Conservation (phyloP, 1,284 basidiomycete genomes). For the Rhodotorula sp. region DNA sequence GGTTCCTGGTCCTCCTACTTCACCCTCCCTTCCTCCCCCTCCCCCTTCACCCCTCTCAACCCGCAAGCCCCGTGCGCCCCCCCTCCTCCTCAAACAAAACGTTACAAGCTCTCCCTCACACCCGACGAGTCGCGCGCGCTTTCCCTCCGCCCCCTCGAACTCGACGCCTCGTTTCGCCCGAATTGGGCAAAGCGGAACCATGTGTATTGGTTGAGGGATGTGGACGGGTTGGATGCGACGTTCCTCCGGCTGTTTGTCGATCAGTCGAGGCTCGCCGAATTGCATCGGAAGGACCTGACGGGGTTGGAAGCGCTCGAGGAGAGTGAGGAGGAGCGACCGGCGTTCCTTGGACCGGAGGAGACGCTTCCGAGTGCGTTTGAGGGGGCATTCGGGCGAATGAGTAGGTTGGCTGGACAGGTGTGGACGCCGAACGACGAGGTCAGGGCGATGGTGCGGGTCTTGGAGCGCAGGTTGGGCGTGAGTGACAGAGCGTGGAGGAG, state of each 20-base stretch:
- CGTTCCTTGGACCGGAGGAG: constrained; percentile 15
- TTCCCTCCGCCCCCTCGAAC: background rate
- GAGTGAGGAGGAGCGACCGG: background rate
- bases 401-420: background rate
- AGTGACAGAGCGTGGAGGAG: background rate
- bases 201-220: constrained; percentile 38
- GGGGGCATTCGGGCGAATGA: constrained; percentile 9
- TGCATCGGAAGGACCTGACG: constrained; percentile 26
- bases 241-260: constrained; percentile 25
- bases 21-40: background rate
- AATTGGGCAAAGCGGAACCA: constrained; percentile 29
- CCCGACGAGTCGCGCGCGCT: background rate
- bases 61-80: background rate
- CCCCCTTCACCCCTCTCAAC: background rate
- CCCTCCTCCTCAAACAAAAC: background rate
- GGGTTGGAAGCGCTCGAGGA: background rate
- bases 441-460: background rate
- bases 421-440: constrained; percentile 29
- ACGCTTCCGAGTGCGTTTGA: constrained; percentile 18
- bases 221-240: constrained; percentile 40
- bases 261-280: constrained; percentile 2
- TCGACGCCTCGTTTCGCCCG: background rate
- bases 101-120: constrained; percentile 3
- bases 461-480: constrained; percentile 5
- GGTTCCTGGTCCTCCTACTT: constrained; percentile 36